These are phyloP conservation scores for Exophiala sideris DNA, from an alignment of 2,329 filamentous ascomycete genomes.

Conservation along the genomic window DNA sequence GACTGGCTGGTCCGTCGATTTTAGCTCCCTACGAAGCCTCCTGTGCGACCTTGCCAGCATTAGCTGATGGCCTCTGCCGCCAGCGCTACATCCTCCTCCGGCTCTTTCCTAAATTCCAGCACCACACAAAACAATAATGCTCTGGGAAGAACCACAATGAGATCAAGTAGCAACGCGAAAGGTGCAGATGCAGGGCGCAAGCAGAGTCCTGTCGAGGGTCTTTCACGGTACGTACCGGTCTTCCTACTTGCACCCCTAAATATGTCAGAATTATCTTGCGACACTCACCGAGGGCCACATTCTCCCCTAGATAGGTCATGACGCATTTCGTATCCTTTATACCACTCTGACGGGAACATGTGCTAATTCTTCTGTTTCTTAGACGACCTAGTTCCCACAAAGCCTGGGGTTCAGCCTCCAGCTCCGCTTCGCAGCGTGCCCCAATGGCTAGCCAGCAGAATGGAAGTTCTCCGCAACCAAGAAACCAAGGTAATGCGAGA, in stretches of 20 bases:
- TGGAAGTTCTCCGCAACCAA: conserved; percentile 48
- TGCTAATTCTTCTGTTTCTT: background rate
- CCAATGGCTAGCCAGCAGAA: conserved; percentile 51
- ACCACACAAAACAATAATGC: conserved; percentile 24
- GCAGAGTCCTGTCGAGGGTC: conserved; percentile 26
- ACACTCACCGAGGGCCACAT: background rate
- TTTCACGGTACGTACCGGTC: conserved; percentile 18
- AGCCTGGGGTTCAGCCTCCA: conserved; percentile 60
- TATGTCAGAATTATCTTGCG: background rate
- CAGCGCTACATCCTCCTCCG: conserved; percentile 19
- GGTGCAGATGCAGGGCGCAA: conserved; percentile 24
- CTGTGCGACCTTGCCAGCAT: conserved; percentile 26
- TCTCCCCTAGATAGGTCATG: background rate
- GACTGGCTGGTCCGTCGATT: conserved; percentile 25
- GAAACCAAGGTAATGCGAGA: conserved; percentile 38
- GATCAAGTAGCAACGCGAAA: conserved; percentile 25
- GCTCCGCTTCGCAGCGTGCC: conserved; percentile 58
- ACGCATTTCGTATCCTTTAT: too few species aligned
- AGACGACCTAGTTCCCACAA: conserved; percentile 40
- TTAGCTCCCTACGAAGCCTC: conserved; percentile 17
- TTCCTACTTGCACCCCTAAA: background rate
- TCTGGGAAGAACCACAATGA: conserved; percentile 26
- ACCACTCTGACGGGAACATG: too few species aligned
- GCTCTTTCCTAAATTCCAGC: conserved; percentile 9
- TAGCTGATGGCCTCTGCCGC: conserved; percentile 29